Percentiles rank a stretch among this genome's conserved stretches.
Conservation (phyloP, 495 filamentous ascomycete species). For the Penicillium diatomitis region DNA sequence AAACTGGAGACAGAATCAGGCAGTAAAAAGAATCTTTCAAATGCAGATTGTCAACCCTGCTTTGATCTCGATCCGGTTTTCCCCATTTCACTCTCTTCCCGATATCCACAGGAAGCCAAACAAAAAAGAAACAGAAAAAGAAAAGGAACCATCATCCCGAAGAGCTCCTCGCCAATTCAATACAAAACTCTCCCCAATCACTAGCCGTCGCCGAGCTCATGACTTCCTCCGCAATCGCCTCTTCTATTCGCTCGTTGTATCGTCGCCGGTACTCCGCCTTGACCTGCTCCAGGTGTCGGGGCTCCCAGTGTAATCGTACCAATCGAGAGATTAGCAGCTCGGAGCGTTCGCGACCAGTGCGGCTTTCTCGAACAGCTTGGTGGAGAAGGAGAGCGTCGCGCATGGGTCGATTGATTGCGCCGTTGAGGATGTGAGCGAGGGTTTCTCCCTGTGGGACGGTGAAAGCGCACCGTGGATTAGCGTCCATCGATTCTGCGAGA, state of each 20-base stretch:
- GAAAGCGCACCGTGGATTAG: not conserved
- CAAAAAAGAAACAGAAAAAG: too few species aligned
- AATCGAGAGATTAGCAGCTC: slow-evolving; percentile 75
- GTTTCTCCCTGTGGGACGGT: slow-evolving; percentile 64
- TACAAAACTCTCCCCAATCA: slow-evolving; percentile 51
- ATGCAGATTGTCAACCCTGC: too few species aligned
- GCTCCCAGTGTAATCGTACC: slow-evolving; percentile 80
- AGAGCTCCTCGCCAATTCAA: slow-evolving; percentile 42
- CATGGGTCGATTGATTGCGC: slow-evolving; percentile 88
- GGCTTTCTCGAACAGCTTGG: slow-evolving; percentile 67
- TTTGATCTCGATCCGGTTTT: too few species aligned
- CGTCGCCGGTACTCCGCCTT: slow-evolving; percentile 62
- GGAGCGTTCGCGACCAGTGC: slow-evolving; percentile 57
- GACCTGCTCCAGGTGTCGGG: slow-evolving; percentile 59
- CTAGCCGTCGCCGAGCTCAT: slow-evolving; percentile 26
- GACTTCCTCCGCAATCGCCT: slow-evolving; percentile 45
- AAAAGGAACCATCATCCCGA: not conserved
- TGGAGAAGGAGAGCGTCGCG: slow-evolving; percentile 91
- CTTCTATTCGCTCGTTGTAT: slow-evolving; percentile 61
- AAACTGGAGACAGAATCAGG: too few species aligned
- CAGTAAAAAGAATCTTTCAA: too few species aligned
- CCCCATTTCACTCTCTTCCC: too few species aligned
- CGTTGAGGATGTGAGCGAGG: slow-evolving; percentile 91
- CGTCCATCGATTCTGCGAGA: too few species aligned
- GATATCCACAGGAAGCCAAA: too few species aligned